phyloP scores from a whole-genome alignment of 805 yeast genomes.

The Metschnikowia hibisci region DNA sequence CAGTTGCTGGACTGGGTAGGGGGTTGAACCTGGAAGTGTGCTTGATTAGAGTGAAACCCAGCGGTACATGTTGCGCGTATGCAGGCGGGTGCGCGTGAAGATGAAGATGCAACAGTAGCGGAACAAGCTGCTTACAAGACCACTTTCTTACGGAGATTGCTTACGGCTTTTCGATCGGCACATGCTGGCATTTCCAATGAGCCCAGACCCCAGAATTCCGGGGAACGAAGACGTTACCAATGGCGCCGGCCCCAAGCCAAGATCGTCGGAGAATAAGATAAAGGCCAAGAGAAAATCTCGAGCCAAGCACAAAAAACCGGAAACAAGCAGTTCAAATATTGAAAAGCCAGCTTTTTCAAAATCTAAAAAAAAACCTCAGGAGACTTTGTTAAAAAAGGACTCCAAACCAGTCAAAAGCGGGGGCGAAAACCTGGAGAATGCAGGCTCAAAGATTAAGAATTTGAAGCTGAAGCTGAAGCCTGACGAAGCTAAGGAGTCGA shows the following conservation, averaged over 20 bases:
- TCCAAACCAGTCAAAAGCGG: too few relatives aligned
- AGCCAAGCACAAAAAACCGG: too few relatives aligned
- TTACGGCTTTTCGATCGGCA: too few relatives aligned
- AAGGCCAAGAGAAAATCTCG: background rate
- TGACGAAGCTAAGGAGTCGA: background rate
- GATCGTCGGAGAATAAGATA: background rate
- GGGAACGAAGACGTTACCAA: background rate
- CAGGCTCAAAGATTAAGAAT: too few relatives aligned
- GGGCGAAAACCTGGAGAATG: too few relatives aligned
- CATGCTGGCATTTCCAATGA: background rate
- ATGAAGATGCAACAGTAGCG: background rate
- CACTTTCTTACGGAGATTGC: too few relatives aligned
- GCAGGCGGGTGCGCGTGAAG: slow-evolving; percentile 5
- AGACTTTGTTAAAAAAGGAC: too few relatives aligned
- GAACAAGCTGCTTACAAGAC: too few relatives aligned
- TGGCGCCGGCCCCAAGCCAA: background rate
- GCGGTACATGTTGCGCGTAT: background rate
- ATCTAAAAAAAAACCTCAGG: too few relatives aligned
- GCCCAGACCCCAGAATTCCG: background rate
- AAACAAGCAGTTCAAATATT: too few relatives aligned
- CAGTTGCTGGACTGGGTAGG: background rate
- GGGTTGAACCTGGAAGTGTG: background rate
- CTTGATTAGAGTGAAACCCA: background rate
- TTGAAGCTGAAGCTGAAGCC: background rate
- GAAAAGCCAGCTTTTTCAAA: too few relatives aligned